phyloP scores from a whole-genome alignment of 768 basidiomycete genomes.

The Psilocybe cyanescens region DNA sequence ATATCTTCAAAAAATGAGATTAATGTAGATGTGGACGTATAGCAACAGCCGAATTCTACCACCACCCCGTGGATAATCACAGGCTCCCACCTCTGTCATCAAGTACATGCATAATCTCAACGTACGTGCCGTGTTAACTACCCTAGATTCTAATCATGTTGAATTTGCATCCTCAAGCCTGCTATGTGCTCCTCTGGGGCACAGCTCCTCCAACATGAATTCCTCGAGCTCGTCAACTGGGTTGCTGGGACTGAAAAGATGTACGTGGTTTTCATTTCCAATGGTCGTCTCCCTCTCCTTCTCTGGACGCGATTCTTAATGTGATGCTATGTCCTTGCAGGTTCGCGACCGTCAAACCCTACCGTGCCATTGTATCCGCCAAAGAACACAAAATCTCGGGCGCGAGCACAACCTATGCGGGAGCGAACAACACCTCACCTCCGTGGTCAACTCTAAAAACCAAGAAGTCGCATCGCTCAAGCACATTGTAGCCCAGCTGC shows the following conservation, averaged over 20 bases:
- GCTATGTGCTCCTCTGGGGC: too few relatives aligned
- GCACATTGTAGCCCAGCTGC: constrained; percentile 43
- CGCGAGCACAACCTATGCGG: constrained; percentile 54
- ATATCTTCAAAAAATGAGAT: constrained; percentile 53
- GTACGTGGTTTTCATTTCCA: constrained; percentile 38
- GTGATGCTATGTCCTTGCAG: constrained; percentile 34
- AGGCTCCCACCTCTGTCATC: too few relatives aligned
- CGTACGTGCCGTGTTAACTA: too few relatives aligned
- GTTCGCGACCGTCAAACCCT: constrained; percentile 65
- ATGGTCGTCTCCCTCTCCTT: not conserved
- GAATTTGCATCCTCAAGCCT: too few relatives aligned
- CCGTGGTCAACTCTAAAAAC: constrained; percentile 60
- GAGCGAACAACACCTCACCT: constrained; percentile 57
- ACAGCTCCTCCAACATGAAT: too few relatives aligned
- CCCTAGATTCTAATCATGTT: too few relatives aligned
- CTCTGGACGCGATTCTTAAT: too few relatives aligned
- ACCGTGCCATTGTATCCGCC: constrained; percentile 55
- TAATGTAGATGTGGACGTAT: constrained; percentile 39
- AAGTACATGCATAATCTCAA: too few relatives aligned
- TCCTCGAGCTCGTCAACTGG: constrained; percentile 66
- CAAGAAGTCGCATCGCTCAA: constrained; percentile 57
- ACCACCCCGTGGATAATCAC: too few relatives aligned
- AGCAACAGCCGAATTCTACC: too few relatives aligned
- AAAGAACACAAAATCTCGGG: constrained; percentile 68
- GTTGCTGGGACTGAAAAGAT: constrained; percentile 81